These are phyloP conservation scores for Decorospora gaudefroyi DNA, from an alignment of 2,329 filamentous ascomycete genomes.

Conservation along the genomic window DNA sequence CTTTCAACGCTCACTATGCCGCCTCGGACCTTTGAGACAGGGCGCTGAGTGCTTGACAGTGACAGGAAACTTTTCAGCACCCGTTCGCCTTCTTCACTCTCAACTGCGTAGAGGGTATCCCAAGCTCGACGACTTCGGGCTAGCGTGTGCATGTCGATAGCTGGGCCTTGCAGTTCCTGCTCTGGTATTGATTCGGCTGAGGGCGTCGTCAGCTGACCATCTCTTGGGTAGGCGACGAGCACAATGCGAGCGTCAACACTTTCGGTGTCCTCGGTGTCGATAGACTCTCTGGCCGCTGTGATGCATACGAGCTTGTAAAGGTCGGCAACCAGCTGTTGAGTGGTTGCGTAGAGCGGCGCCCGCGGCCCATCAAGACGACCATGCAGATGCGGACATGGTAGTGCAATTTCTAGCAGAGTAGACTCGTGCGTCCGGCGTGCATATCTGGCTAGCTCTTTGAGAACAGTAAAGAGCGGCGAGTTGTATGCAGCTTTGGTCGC, in stretches of 20 bases:
- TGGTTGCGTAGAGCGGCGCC: slow-evolving; percentile 65
- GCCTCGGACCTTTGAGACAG: slow-evolving; percentile 45
- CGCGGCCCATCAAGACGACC: slow-evolving; percentile 57
- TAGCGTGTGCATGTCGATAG: slow-evolving; percentile 56
- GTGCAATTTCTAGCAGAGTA: slow-evolving; percentile 62
- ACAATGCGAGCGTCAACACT: slow-evolving; percentile 78
- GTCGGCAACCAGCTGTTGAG: slow-evolving; percentile 74
- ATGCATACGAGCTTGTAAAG: slow-evolving; percentile 78
- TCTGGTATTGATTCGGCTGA: slow-evolving; percentile 34
- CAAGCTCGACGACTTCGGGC: slow-evolving; percentile 61
- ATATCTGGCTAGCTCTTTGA: slow-evolving; percentile 48
- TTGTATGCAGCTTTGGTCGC: slow-evolving; percentile 52
- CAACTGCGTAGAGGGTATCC: slow-evolving; percentile 67
- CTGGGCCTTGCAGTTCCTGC: slow-evolving; percentile 52
- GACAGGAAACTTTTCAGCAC: slow-evolving; percentile 57
- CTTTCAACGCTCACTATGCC: slow-evolving; percentile 39
- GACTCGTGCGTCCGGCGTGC: slow-evolving; percentile 32
- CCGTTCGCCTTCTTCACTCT: slow-evolving; percentile 66
- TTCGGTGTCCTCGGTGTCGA: slow-evolving; percentile 67
- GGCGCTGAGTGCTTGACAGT: slow-evolving; percentile 29
- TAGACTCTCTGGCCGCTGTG: slow-evolving; percentile 66
- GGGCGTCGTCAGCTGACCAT: slow-evolving; percentile 33
- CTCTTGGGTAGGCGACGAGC: slow-evolving; percentile 65
- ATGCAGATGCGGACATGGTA: slow-evolving; percentile 66
- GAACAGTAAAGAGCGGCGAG: slow-evolving; percentile 49